Evolutionary conservation across 1,284 basidiomycete species (phyloP).

Genomic region (Heterobasidion irregulare): DNA sequence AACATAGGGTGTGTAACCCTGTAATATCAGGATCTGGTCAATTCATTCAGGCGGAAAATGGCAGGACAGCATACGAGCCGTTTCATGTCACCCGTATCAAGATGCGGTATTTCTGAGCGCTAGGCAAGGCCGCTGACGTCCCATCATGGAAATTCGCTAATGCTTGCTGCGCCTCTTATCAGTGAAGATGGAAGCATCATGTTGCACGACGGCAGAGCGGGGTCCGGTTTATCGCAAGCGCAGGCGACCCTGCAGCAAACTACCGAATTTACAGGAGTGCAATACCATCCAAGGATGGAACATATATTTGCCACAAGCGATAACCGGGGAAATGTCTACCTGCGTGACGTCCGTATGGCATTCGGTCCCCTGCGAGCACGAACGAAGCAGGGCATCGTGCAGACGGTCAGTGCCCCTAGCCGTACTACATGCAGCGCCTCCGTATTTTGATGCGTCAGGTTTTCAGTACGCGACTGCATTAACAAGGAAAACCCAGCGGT

Average conservation of each 20-base stretch:
- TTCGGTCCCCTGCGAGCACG: conserved; percentile 44
- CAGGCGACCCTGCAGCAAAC: conserved; percentile 42
- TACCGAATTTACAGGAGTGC: conserved; percentile 50
- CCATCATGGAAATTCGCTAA: background rate
- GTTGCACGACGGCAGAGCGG: conserved; percentile 43
- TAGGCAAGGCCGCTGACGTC: conserved; percentile 31
- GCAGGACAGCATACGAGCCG: conserved; percentile 54
- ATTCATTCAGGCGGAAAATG: conserved; percentile 1
- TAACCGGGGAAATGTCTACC: conserved; percentile 42
- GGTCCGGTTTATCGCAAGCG: conserved; percentile 25
- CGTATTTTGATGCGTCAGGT: background rate
- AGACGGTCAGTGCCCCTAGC: conserved; percentile 25
- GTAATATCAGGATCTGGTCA: conserved; percentile 8
- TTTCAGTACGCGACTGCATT: conserved; percentile 58
- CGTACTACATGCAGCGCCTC: background rate
- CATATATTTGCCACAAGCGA: conserved; percentile 64
- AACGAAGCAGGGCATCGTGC: conserved; percentile 44
- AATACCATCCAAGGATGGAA: conserved; percentile 55
- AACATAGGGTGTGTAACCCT: conserved; percentile 14
- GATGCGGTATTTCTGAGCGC: conserved; percentile 63
- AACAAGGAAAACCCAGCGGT: conserved; percentile 10
- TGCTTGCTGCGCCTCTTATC: conserved; percentile 3
- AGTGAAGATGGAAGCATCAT: conserved; percentile 65
- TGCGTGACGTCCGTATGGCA: conserved; percentile 72
- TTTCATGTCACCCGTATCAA: conserved; percentile 53